Evolutionary conservation across 2,329 filamentous ascomycete species (phyloP).

Genomic region (Penicillium sp.): DNA sequence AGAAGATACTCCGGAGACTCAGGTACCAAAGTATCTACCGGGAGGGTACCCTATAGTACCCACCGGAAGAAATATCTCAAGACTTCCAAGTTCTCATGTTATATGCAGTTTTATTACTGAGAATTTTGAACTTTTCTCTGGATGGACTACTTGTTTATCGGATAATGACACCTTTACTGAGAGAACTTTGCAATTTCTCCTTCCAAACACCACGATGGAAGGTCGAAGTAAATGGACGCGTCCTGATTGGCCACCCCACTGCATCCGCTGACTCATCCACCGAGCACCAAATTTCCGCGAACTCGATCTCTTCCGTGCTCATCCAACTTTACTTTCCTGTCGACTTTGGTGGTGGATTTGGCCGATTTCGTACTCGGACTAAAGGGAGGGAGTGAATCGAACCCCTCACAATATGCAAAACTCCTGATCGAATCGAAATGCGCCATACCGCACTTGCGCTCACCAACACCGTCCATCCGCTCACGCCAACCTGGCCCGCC

Average conservation of each 20-base stretch:
- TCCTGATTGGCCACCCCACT: conserved; percentile 15
- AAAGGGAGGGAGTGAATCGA: background rate
- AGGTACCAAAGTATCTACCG: too few species aligned
- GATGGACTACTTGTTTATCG: too few species aligned
- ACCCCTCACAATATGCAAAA: conserved; percentile 11
- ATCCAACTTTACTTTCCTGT: conserved; percentile 1
- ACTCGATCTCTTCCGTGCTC: conserved; percentile 1
- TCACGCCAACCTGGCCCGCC: conserved; percentile 29
- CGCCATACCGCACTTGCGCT: conserved; percentile 22
- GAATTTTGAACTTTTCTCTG: too few species aligned
- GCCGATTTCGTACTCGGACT: background rate
- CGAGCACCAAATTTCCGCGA: conserved; percentile 18
- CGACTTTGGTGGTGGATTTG: background rate
- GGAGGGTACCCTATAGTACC: too few species aligned
- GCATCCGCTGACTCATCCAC: conserved; percentile 12
- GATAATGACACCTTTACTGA: too few species aligned
- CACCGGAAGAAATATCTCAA: too few species aligned
- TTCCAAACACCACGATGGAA: background rate
- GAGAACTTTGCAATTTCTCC: background rate
- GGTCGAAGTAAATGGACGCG: conserved; percentile 15
- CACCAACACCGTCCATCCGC: conserved; percentile 35
- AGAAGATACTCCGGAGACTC: too few species aligned
- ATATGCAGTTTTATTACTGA: too few species aligned
- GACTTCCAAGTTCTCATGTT: too few species aligned
- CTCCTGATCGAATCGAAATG: conserved; percentile 33